phyloP scores from a whole-genome alignment of 805 yeast species.

The Saccharomycopsis fermentans region DNA sequence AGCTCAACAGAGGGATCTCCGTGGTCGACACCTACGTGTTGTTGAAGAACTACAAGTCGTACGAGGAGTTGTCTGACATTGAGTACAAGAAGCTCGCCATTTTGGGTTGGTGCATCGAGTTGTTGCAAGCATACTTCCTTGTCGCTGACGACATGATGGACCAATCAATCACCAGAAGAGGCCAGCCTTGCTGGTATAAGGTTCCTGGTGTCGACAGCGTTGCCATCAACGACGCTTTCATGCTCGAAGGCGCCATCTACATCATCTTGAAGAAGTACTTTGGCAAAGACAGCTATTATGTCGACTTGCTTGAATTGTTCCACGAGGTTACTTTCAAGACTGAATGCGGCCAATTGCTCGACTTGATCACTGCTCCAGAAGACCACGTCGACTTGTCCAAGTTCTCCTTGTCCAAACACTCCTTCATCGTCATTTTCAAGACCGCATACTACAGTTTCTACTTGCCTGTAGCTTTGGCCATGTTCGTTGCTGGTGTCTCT shows the following conservation, averaged over 20 bases:
- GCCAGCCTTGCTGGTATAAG: conserved; percentile 97
- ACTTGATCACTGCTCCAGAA: conserved; percentile 95
- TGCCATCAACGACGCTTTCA: conserved; percentile 95
- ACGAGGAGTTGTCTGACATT: conserved; percentile 48
- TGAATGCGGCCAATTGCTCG: conserved; percentile 92
- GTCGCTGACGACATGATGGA: conserved; percentile 99
- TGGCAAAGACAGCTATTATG: conserved; percentile 70
- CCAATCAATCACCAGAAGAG: conserved; percentile 90
- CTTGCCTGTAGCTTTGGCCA: conserved; percentile 93
- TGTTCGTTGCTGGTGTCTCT: conserved; percentile 79
- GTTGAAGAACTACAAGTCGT: conserved; percentile 50
- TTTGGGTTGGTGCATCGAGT: conserved; percentile 92
- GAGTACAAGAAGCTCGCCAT: conserved; percentile 81
- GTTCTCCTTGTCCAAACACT: conserved; percentile 82
- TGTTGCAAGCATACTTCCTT: conserved; percentile 90
- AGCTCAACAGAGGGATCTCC: conserved; percentile 90
- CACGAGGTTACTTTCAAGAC: conserved; percentile 98
- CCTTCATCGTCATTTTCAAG: conserved; percentile 91
- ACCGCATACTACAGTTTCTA: conserved; percentile 97
- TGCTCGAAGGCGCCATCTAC: conserved; percentile 93
- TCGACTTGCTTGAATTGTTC: conserved; percentile 84
- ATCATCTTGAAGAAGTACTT: conserved; percentile 81
- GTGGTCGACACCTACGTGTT: conserved; percentile 88
- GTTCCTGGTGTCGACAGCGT: conserved; percentile 73
- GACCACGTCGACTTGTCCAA: conserved; percentile 81